Percentiles rank a stretch among this genome's conserved stretches.
phyloP scores from a whole-genome alignment of 2,329 filamentous ascomycete species.

The Thermothelomyces thermophilus region DNA sequence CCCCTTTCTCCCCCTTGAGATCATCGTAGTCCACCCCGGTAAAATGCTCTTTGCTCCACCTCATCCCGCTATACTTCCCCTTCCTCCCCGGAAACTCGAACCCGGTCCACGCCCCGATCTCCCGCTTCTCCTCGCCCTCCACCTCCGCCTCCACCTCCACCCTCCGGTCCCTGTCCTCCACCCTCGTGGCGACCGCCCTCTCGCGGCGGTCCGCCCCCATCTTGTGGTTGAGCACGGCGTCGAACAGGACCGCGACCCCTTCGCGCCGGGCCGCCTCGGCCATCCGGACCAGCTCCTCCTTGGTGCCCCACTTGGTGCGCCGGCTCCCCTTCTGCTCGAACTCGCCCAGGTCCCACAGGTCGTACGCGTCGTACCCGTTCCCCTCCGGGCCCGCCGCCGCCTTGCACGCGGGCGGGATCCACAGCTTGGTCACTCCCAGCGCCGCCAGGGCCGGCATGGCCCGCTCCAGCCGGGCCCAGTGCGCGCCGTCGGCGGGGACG shows the following conservation, averaged over 20 bases:
- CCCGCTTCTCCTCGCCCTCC: constrained; percentile 50
- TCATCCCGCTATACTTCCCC: constrained; percentile 52
- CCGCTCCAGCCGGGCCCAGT: constrained; percentile 53
- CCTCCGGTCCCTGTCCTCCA: constrained; percentile 41
- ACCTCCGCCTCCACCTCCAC: constrained; percentile 46
- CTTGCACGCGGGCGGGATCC: constrained; percentile 68
- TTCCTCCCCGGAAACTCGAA: constrained; percentile 59
- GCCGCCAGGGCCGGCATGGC: constrained; percentile 48
- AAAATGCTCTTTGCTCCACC: constrained; percentile 63
- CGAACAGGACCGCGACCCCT: constrained; percentile 57
- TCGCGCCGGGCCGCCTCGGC: constrained; percentile 42
- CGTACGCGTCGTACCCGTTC: constrained; percentile 65
- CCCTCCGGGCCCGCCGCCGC: constrained; percentile 45
- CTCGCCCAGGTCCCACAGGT: constrained; percentile 64
- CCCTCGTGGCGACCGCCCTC: constrained; percentile 8
- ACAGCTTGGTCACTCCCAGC: constrained; percentile 56
- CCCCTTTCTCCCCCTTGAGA: constrained; percentile 45
- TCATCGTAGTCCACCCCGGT: constrained; percentile 62
- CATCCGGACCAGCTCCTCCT: constrained; percentile 52
- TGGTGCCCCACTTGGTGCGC: constrained; percentile 63
- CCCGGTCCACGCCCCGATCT: constrained; percentile 62
- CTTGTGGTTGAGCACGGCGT: constrained; percentile 68
- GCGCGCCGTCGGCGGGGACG: constrained; percentile 51
- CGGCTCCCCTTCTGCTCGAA: constrained; percentile 62
- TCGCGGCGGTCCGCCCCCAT: constrained; percentile 54